phyloP scores from a whole-genome alignment of 2,329 filamentous ascomycete species.

The Rhexocercosporidium sp. region DNA sequence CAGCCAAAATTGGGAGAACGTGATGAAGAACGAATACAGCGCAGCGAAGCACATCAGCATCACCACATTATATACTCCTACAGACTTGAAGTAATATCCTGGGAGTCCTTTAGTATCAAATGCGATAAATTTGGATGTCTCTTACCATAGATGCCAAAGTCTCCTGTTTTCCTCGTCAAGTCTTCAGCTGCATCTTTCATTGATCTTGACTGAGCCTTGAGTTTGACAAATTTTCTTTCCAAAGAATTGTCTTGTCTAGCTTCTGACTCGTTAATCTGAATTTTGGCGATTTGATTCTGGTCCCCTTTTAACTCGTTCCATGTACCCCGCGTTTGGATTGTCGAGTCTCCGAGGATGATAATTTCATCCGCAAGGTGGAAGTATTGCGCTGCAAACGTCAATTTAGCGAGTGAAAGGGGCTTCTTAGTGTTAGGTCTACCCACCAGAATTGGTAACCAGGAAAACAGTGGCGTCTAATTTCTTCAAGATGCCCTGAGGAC shows the following conservation, averaged over 20 bases:
- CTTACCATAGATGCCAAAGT: background rate
- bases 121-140: background rate
- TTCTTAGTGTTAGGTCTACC: background rate
- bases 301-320: background rate
- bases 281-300: background rate
- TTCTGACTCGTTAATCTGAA: background rate
- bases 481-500: constrained; percentile 11
- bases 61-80: background rate
- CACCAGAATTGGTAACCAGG: constrained; percentile 26
- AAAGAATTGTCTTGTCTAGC: background rate
- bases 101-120: background rate
- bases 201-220: background rate
- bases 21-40: background rate
- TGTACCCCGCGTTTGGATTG: background rate
- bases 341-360: background rate
- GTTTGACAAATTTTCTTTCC: background rate
- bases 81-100: constrained; percentile 10
- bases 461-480: constrained; percentile 42
- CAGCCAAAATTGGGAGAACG: constrained; percentile 44
- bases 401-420: background rate
- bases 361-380: background rate
- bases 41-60: background rate
- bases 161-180: background rate
- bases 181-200: background rate
- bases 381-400: background rate